Base-by-base conservation (phyloP, 2,329 filamentous ascomycete genomes). In the Penicillium glabrum region DNA sequence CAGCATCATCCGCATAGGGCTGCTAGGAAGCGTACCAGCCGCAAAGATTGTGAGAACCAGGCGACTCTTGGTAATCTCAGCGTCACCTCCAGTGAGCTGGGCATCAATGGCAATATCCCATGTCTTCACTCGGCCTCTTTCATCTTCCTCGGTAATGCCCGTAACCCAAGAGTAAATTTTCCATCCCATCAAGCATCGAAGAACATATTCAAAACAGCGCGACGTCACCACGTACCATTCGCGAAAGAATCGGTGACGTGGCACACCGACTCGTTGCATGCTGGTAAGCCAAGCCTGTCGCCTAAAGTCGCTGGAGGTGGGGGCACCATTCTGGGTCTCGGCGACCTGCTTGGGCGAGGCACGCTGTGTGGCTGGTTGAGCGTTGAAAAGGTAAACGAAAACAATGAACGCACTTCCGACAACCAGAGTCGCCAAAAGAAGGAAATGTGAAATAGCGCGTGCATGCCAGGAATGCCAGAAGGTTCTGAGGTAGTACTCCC, bases 41-140 rank as follows among this genome's bases (percentile, higher is more conserved):
- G 93, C 92, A 67, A 97, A 87, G 26, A 97, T 82, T 0, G 93
- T 96, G 49, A 97, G 80, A 0, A 93, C 85, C 31, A 97, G 81
- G 49, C 93, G 87, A 72, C 90, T 92, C 74, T 89, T 92, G 79
- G 89, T 96, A 65, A 97, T 89, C 72, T 96, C 90, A 9, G 88
- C 84, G 73, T 97, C 93, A 14, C 93, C 93, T 43, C 93, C 93
- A 10, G 91, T 91, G 21, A 98, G 82, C 72, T 97, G 93, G 26
- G 93, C 92, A 73, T 98, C 93, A 53, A 97, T 83, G 14, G 93
- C 93, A 67, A 96, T 96, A 33, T 89, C 85, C 93, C 93, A 98
- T 0, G 92, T 91, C 76, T 96, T 95, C 67, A 96, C 84, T 27
- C 93, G 86, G 7, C 91, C 93, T 51, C 84, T 85, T 72, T 97